Evolutionary conservation across 345 rosid species (phyloP).

Genomic region (Ceriops tagal): DNA sequence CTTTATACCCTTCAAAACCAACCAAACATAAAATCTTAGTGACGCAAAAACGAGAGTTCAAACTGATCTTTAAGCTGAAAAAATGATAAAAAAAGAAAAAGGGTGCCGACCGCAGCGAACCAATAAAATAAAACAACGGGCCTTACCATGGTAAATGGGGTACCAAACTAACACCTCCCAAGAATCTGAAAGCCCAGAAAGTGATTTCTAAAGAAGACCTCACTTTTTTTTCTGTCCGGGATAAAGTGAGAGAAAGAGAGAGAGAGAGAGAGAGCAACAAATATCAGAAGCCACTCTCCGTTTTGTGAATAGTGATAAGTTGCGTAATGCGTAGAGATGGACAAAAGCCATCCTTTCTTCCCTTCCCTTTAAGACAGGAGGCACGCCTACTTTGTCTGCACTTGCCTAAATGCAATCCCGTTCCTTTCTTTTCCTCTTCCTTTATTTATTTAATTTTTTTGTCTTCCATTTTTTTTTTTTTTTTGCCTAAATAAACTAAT

Average conservation of each 20-base stretch:
- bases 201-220: conserved; percentile 1
- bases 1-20: neutral
- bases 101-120: too few species aligned
- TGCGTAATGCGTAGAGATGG: neutral
- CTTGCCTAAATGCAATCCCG: neutral
- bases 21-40: neutral
- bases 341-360: neutral
- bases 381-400: too few species aligned
- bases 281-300: conserved; percentile 4
- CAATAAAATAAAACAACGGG: neutral
- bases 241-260: neutral
- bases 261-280: neutral
- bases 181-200: conserved; percentile 6
- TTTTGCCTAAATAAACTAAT: too few species aligned
- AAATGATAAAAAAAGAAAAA: neutral
- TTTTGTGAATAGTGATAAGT: neutral
- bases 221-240: too few species aligned
- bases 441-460: neutral
- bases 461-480: neutral
- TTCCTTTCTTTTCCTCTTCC: too few species aligned
- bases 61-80: conserved; percentile 2
- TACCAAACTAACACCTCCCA: neutral
- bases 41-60: neutral
- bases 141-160: neutral
- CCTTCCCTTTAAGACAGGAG: neutral